Base-by-base conservation (phyloP, 75 land plant genomes). In the Gnetum montanum region DNA sequence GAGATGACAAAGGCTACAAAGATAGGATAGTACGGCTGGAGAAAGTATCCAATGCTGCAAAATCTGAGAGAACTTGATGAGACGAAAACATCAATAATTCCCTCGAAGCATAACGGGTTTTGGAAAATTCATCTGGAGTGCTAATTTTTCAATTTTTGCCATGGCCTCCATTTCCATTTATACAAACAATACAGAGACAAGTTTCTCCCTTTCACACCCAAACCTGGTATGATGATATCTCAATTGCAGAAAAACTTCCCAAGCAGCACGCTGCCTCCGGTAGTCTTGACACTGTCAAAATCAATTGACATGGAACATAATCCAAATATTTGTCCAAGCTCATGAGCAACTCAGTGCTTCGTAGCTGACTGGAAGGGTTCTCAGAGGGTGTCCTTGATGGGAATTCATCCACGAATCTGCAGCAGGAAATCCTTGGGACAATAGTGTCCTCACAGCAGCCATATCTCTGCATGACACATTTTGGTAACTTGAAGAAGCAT, bases 391-490 rank as follows among this genome's bases (percentile, higher is more conserved):
- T 28, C 46, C 78, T 29, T 70, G 74, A 53, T 53, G 55, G 6
- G 34, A 34, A 53, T 18, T 53, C 23, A 53, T 34, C 55, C 55
- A 53, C 23, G 19, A 10, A 10, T 53, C 55, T 8, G 55, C 31
- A n/a, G n/a, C n/a, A 53, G 28, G 37, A 31, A 53, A 53, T 16
- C 55, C 29, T 3, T 53, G 55, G 12, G 86, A 75, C 34, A 83
- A 45, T 68, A 83, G 30, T 49, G 61, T 69, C 25, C 79, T 76
- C 8, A 83, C 86, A 16, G 50, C 76, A 15, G 83, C 76, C 61
- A 83, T 24, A 61, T 83, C 86, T 27, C 86, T 25, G 64, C 83
- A 83, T 35, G 80, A 83, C 31, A 83, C 79, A 12, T 79, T 76
- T 55, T 79, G 82, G 48, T 23, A 75, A n/a, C n/a, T n/a, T 13